Base-by-base conservation (phyloP, 768 basidiomycete species). In the Tylopilus cervinicoccineus region DNA sequence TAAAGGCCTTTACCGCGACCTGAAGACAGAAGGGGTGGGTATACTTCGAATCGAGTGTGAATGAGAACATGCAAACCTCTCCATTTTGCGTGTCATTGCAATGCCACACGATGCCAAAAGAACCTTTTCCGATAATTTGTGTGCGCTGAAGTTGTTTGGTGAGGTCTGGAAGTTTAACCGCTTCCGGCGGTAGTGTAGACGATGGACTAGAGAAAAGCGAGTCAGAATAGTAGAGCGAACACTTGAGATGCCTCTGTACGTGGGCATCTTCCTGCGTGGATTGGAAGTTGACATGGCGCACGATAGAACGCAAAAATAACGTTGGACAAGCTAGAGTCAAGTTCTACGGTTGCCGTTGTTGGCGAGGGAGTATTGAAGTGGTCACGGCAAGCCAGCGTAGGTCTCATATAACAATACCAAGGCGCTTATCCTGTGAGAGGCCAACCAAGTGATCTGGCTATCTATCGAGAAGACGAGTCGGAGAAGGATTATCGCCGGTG, bases 1-100 rank as follows among this genome's bases (percentile, higher is more conserved):
- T 2, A 22, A 53, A 38, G 1, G 34, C 50, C 26, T 53, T 53
- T 1, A 52, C 24, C 2, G 52, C 50, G 4, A 53, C 50, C 52
- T 53, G 14, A 27, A 41, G 0, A 28, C 11, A 28, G 19, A 2
- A 17, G 8, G 20, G 12, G 14, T 10, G 10, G 33, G 20, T 40
- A 24, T n/a, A 16, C 6, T 2, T 6, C 16, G 26, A 24, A 22
- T 3, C 3, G 9, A 29, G 17, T 5, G 6, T 23, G 24, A 27
- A n/a, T 8, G 11, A 1, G 11, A 23, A 19, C 10, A 22, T 34
- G 2, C 50, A 29, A 13, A 52, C 51, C 42, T 39, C 22, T 1
- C 22, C 42, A 6, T 6, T 17, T 31, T 12, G 41, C 20, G 12
- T 3, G 7, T 27, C 23, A 6, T 9, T 10, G 38, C 50, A 45